These are phyloP conservation scores for Phoma sp. DNA, from an alignment of 2,329 filamentous ascomycete species.

Conservation along the genomic window DNA sequence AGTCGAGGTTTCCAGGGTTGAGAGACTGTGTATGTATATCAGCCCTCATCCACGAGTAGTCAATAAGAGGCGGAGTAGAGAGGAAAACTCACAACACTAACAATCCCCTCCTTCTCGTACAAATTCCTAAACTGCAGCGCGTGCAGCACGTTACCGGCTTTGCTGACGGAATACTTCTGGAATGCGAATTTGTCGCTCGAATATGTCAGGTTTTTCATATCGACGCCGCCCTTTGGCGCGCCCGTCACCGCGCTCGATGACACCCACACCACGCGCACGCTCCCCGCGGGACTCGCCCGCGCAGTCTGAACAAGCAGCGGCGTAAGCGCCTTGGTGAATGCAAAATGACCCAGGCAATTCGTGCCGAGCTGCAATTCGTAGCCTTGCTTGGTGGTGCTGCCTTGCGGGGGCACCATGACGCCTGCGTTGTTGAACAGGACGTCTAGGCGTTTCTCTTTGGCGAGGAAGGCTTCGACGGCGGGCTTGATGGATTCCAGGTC, in stretches of 20 bases:
- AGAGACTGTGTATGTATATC: too few species aligned
- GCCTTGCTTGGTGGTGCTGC: conserved; percentile 30
- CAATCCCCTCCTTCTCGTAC: conserved; percentile 23
- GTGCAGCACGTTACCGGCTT: conserved; percentile 40
- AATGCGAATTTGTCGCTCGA: conserved; percentile 1
- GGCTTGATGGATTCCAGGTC: conserved; percentile 51
- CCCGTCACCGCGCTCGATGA: conserved; percentile 17
- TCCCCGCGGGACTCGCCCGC: conserved; percentile 21
- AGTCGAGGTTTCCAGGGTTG: conserved; percentile 49
- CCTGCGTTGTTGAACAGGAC: conserved; percentile 52
- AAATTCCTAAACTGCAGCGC: conserved; percentile 28
- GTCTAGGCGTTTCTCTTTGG: conserved; percentile 51
- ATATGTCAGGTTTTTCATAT: conserved; percentile 29
- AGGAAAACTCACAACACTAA: conserved; percentile 24
- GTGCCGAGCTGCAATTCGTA: conserved; percentile 48
- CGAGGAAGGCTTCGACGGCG: conserved; percentile 48
- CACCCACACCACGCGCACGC: conserved; percentile 49
- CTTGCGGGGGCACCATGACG: conserved; percentile 40
- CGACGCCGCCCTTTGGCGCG: conserved; percentile 24
- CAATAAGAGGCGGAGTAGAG: too few species aligned
- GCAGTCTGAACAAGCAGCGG: conserved; percentile 47
- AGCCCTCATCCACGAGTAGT: too few species aligned
- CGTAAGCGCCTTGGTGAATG: conserved; percentile 50
- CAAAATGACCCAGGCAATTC: conserved; percentile 52
- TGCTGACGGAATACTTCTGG: conserved; percentile 35